Conservation (phyloP, 164 flowering plant genomes). For the Dillenia suffruticosa region DNA sequence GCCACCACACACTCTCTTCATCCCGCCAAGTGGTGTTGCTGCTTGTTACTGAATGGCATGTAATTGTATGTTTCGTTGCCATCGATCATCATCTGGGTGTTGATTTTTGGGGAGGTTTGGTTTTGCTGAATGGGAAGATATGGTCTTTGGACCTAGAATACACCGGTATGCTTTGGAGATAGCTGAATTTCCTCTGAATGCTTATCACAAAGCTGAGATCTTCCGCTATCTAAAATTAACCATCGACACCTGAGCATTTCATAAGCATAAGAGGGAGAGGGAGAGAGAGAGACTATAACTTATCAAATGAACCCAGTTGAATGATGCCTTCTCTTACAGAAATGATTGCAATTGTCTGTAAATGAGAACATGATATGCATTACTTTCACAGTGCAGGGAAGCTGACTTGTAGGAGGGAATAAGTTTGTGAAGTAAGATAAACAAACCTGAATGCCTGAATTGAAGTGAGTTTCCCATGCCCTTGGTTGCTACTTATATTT, state of each 20-base stretch:
- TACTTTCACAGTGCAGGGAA: too few relatives aligned
- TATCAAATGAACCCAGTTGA: conserved; percentile 77
- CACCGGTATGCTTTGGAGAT: conserved; percentile 60
- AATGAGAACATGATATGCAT: too few relatives aligned
- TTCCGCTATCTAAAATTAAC: conserved; percentile 41
- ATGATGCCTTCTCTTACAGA: conserved; percentile 78
- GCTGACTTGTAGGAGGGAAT: too few relatives aligned
- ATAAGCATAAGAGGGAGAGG: neutral
- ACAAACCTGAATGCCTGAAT: conserved; percentile 73
- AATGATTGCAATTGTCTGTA: conserved; percentile 68
- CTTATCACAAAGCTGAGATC: conserved; percentile 65
- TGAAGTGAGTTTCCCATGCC: conserved; percentile 78
- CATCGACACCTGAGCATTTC: too few relatives aligned
- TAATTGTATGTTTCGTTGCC: conserved; percentile 1
- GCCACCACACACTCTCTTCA: conserved; percentile 27
- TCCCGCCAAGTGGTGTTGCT: conserved; percentile 23
- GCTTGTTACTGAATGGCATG: conserved; percentile 20
- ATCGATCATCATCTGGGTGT: conserved; percentile 14
- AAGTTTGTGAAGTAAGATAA: too few relatives aligned
- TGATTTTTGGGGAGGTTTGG: conserved; percentile 24
- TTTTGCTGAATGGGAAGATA: conserved; percentile 27
- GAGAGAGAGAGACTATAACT: conserved; percentile 27
- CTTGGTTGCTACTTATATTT: conserved; percentile 57
- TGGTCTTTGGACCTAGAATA: conserved; percentile 60
- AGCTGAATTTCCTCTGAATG: conserved; percentile 73